phyloP scores from a whole-genome alignment of 306 rosid genomes.

The Cicer yamashitae region DNA sequence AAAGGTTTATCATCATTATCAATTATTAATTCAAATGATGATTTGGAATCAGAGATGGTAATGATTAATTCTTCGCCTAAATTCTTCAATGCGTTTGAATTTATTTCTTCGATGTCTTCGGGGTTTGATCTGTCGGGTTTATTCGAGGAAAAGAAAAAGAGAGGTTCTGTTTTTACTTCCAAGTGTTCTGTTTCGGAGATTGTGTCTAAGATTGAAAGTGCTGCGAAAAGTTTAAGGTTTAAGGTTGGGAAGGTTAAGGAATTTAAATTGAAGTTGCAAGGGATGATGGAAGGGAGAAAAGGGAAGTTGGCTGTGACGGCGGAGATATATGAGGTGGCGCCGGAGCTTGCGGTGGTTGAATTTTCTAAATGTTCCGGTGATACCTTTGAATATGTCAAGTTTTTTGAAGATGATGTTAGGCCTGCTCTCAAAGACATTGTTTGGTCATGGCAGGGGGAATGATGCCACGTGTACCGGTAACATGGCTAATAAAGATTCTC shows the following conservation, averaged over 20 bases:
- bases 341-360: conserved; percentile 77
- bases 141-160: conserved; percentile 43
- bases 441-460: conserved; percentile 89
- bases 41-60: background rate
- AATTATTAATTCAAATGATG: background rate
- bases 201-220: conserved; percentile 60
- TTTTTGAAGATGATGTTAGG: conserved; percentile 72
- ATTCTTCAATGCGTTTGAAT: conserved; percentile 76
- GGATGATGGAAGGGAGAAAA: conserved; percentile 62
- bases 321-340: conserved; percentile 48
- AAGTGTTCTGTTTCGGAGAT: conserved; percentile 57
- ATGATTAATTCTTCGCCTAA: conserved; percentile 49
- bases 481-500: conserved; percentile 28
- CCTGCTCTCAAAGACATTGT: conserved; percentile 54
- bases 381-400: conserved; percentile 67
- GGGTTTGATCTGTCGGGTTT: conserved; percentile 25
- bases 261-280: conserved; percentile 62
- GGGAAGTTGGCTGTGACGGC: conserved; percentile 66
- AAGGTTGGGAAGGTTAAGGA: conserved; percentile 58
- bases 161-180: conserved; percentile 73
- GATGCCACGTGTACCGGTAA: conserved; percentile 19
- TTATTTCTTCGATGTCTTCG: conserved; percentile 78
- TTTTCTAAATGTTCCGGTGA: conserved; percentile 76
- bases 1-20: conserved; percentile 41
- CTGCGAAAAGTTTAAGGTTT: conserved; percentile 61